These are phyloP conservation scores for Cucurbita maxima DNA, from an alignment of 306 rosid genomes.

Conservation along the genomic window DNA sequence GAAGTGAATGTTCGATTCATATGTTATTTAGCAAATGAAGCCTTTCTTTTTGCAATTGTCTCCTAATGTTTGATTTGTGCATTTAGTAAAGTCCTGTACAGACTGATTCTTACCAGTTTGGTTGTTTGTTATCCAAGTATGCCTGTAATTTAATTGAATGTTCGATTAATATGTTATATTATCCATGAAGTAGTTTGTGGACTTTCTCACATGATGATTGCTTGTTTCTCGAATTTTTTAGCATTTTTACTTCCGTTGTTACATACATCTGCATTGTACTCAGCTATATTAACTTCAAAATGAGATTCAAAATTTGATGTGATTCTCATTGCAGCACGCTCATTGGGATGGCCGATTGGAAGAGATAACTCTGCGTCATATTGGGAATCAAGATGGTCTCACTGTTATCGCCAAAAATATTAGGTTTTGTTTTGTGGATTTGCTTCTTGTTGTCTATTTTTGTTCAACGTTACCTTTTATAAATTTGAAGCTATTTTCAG, in stretches of 20 bases:
- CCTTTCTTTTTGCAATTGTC: neutral
- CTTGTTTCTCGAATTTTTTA: neutral
- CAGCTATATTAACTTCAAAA: neutral
- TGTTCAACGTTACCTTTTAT: neutral
- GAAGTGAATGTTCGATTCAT: neutral
- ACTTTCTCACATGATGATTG: neutral
- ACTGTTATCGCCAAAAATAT: constrained; percentile 69
- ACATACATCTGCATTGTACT: neutral
- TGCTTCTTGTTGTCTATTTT: neutral
- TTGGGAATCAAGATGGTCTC: constrained; percentile 79
- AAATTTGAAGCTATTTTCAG: constrained; percentile 29
- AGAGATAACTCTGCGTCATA: constrained; percentile 67
- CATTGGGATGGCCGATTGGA: constrained; percentile 72
- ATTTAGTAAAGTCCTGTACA: neutral
- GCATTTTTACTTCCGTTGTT: neutral
- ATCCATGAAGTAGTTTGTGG: neutral
- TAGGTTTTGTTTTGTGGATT: constrained; percentile 33
- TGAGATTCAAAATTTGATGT: constrained; percentile 10
- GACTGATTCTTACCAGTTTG: neutral
- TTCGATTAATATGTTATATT: neutral
- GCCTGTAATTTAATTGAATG: neutral
- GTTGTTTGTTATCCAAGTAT: neutral
- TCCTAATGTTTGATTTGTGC: neutral
- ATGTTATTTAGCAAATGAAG: neutral
- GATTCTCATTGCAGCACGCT: constrained; percentile 57